phyloP scores from a whole-genome alignment of 2,329 filamentous ascomycete species.

The Mollisiaceae sp. region DNA sequence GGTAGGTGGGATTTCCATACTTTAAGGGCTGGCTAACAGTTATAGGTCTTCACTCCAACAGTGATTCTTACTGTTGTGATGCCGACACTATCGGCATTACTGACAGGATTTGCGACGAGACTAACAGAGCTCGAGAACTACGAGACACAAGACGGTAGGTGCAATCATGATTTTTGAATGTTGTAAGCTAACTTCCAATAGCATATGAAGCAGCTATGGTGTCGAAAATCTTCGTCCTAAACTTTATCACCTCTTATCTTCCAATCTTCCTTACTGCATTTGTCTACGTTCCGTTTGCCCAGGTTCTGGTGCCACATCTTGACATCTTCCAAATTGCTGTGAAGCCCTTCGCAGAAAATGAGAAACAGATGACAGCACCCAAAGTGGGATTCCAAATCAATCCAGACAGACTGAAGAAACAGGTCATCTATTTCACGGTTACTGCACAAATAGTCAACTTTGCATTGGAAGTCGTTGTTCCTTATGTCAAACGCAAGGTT shows the following conservation, averaged over 20 bases:
- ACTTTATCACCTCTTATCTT: conserved; percentile 95
- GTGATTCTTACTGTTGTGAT: conserved; percentile 82
- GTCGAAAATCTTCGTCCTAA: conserved; percentile 92
- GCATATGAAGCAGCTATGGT: conserved; percentile 84
- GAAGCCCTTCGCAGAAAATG: conserved; percentile 74
- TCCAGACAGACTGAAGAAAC: conserved; percentile 79
- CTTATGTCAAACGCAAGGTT: conserved; percentile 79
- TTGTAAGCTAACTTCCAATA: conserved; percentile 39
- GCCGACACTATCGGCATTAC: conserved; percentile 75
- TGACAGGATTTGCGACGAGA: conserved; percentile 77
- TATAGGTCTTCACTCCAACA: conserved; percentile 85
- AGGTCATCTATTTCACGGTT: conserved; percentile 95
- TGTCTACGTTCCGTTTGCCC: conserved; percentile 91
- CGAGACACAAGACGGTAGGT: conserved; percentile 74
- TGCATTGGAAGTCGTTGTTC: conserved; percentile 81
- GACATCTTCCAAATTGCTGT: conserved; percentile 80
- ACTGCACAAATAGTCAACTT: conserved; percentile 92
- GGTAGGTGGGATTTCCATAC: conserved; percentile 53
- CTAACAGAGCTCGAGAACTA: conserved; percentile 92
- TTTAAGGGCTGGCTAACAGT: conserved; percentile 10
- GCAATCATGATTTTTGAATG: not conserved
- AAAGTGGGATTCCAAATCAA: conserved; percentile 78
- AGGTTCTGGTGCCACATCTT: conserved; percentile 81
- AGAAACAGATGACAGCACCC: conserved; percentile 67
- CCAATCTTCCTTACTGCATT: conserved; percentile 93